Evolutionary conservation across 1,139 yeast species (phyloP).

Genomic region (Pichia sp.): DNA sequence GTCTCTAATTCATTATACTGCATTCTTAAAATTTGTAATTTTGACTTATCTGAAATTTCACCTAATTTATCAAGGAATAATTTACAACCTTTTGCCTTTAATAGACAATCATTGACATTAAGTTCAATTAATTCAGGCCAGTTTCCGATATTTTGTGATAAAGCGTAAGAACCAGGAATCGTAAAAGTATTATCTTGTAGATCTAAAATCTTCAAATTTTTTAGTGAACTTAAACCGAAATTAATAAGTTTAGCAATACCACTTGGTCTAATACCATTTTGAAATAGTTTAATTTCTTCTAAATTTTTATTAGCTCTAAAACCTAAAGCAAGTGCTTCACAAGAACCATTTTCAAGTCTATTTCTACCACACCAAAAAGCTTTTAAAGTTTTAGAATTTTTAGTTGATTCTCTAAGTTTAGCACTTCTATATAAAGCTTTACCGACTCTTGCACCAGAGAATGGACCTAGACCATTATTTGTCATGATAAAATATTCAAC

Average conservation of each 20-base stretch:
- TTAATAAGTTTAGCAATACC: conserved; percentile 73
- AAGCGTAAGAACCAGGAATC: conserved; percentile 65
- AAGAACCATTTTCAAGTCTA: conserved; percentile 91
- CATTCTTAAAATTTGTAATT: conserved; percentile 55
- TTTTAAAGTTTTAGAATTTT: conserved; percentile 39
- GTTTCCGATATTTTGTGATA: conserved; percentile 47
- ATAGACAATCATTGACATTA: conserved; percentile 81
- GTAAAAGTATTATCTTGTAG: conserved; percentile 95
- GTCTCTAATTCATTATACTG: conserved; percentile 87
- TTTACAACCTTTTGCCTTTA: conserved; percentile 69
- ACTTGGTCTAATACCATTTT: conserved; percentile 92
- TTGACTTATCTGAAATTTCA: conserved; percentile 29
- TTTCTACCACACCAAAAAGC: conserved; percentile 95
- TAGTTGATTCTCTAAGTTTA: conserved; percentile 29
- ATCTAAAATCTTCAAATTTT: conserved; percentile 62
- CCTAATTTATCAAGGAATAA: conserved; percentile 44
- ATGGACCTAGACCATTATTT: conserved; percentile 96
- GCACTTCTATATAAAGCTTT: conserved; percentile 64
- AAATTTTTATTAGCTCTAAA: conserved; percentile 63
- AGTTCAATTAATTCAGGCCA: conserved; percentile 66
- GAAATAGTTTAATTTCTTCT: conserved; percentile 73
- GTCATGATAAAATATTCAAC: conserved; percentile 81
- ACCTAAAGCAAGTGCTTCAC: conserved; percentile 69
- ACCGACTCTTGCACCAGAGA: conserved; percentile 92
- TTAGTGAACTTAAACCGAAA: conserved; percentile 62